Evolutionary conservation across 179 eudicot genomes (phyloP).

Genomic region (Beta corolliflora): DNA sequence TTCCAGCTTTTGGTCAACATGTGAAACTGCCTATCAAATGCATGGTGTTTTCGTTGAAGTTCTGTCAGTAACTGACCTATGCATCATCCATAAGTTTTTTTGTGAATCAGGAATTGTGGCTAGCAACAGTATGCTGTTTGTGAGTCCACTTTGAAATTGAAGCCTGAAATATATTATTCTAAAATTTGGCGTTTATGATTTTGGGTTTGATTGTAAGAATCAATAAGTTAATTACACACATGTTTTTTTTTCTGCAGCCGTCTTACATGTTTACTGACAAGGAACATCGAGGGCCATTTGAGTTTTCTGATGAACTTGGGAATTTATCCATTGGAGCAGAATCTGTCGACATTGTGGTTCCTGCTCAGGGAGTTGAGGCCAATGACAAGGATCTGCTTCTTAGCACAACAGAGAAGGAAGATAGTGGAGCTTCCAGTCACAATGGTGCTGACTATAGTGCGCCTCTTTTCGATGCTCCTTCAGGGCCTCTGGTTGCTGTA

Average conservation of each 20-base stretch:
- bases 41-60: no score
- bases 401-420: conserved; percentile 82
- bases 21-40: neutral
- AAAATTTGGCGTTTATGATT: neutral
- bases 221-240: neutral
- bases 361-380: conserved; percentile 74
- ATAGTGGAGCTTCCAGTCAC: conserved; percentile 41
- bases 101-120: neutral
- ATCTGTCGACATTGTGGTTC: conserved; percentile 44
- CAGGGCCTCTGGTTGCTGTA: conserved; percentile 46
- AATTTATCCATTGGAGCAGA: conserved; percentile 65
- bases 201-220: conserved; percentile 5
- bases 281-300: conserved; percentile 95
- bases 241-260: conserved; percentile 65
- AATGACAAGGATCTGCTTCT: conserved; percentile 90
- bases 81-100: neutral
- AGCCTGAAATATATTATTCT: neutral
- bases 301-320: conserved; percentile 81
- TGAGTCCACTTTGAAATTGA: neutral
- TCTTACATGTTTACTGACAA: conserved; percentile 97
- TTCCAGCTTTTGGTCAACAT: neutral
- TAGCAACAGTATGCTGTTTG: neutral
- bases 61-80: no score
- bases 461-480: conserved; percentile 60
- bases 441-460: conserved; percentile 73